Evolutionary conservation across 2,329 filamentous ascomycete genomes (phyloP).

Genomic region (Aquanectria penicillioides): DNA sequence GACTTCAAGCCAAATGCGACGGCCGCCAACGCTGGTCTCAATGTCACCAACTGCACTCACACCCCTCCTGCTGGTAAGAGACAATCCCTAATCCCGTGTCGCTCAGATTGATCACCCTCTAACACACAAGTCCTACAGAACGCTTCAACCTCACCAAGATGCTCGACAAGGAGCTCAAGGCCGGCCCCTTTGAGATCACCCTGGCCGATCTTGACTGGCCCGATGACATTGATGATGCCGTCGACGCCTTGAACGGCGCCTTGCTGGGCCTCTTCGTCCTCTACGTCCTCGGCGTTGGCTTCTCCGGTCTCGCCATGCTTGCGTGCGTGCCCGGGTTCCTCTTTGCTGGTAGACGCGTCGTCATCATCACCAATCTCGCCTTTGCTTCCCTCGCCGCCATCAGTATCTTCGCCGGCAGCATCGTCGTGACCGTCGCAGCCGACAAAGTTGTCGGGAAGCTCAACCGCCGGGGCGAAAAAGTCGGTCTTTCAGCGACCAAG

Average conservation of each 20-base stretch:
- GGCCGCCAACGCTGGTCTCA: slow-evolving; percentile 48
- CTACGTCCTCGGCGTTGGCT: slow-evolving; percentile 56
- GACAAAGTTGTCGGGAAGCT: slow-evolving; percentile 54
- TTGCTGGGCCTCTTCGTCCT: slow-evolving; percentile 60
- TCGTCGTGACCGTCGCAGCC: slow-evolving; percentile 54
- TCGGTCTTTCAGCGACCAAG: slow-evolving; percentile 55
- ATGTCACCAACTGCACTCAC: slow-evolving; percentile 57
- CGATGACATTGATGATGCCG: slow-evolving; percentile 54
- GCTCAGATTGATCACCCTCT: neutral
- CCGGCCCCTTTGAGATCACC: slow-evolving; percentile 57
- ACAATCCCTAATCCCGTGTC: too few relatives aligned
- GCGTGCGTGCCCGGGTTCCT: slow-evolving; percentile 49
- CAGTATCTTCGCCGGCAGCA: slow-evolving; percentile 53
- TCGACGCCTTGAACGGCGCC: slow-evolving; percentile 60
- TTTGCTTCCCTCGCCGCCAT: slow-evolving; percentile 50
- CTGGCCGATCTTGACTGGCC: slow-evolving; percentile 58
- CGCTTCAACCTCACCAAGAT: slow-evolving; percentile 59
- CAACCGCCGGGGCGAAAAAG: slow-evolving; percentile 53
- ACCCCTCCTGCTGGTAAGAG: slow-evolving; percentile 51
- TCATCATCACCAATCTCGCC: slow-evolving; percentile 50
- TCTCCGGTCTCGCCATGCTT: slow-evolving; percentile 57
- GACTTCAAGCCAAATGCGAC: slow-evolving; percentile 57
- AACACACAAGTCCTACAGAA: slow-evolving; percentile 38
- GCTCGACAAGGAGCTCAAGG: slow-evolving; percentile 56
- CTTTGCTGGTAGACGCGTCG: slow-evolving; percentile 37